Base-by-base conservation (phyloP, 768 basidiomycete genomes). In the Pleurotus ostreatus region DNA sequence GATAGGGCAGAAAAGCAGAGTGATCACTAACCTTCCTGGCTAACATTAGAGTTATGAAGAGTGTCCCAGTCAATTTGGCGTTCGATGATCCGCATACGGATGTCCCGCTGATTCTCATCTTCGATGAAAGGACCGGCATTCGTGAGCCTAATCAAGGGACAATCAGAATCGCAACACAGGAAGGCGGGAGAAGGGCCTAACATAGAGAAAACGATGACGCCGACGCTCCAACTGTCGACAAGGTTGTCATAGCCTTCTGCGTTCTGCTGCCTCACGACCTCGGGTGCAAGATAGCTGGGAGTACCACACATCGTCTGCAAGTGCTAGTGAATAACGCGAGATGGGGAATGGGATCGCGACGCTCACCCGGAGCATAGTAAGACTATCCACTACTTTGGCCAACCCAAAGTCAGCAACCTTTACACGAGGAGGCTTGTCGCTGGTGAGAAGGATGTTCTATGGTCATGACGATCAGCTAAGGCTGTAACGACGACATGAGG, bases 341-440 rank as follows among this genome's bases (percentile, higher is more conserved):
- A 16, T 40, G 40, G 4, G n/a, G 22, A 40, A 12, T 20, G 4
- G 30, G 9, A 8, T 9, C 3, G 1, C 11, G 9, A 49, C 23
- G 69, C 83, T 13, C 60, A 92, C 92, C 61, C 79, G 79, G 11
- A 93, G 71, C 80, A 89, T 87, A 0, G 89, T 92, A 61, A 83
- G 66, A 60, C 83, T 85, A 60, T 92, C 85, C 20, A 92, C 84
- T n/a, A 88, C 84, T 68, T 98, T 99, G 1, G 96, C 95, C 5
- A 98, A 81, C 3, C 96, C 96, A 66, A 97, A 99, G 69, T 98
- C 96, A 2, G 96, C 95, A 13, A 98, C 87, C 66, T 98, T 98
- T 62, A 92, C 84, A 1, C 73, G 69, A 0, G 89, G 89, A 0
- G 89, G 89, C 2, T 75, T 60, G 41, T 85, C 81, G 8, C 66